A percentile compares a stretch with the other conserved stretches of the same genome.
These are phyloP conservation scores for Gaillardinia entomophila DNA, from an alignment of 805 yeast genomes.

Conservation along the genomic window DNA sequence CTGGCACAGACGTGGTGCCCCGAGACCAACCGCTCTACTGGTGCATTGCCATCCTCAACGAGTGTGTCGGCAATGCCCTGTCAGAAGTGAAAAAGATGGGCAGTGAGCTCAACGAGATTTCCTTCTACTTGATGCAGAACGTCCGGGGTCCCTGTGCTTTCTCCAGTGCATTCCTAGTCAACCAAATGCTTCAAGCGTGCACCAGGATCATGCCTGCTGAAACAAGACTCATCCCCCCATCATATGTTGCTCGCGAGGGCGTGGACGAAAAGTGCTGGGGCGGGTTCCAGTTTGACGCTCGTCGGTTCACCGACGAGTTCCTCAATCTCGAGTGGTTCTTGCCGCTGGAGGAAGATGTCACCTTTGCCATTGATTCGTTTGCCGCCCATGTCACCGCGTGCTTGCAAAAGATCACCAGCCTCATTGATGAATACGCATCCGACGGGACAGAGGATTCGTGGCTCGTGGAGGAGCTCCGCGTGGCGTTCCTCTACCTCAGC, in stretches of 20 bases:
- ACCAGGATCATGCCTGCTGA: constrained; percentile 58
- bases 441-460: constrained; percentile 3
- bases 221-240: constrained; percentile 47
- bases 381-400: constrained; percentile 41
- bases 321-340: constrained; percentile 68
- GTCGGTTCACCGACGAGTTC: constrained; percentile 43
- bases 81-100: constrained; percentile 37
- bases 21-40: constrained; percentile 74
- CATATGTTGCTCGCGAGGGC: constrained; percentile 28
- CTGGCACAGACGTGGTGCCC: constrained; percentile 61
- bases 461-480: constrained; percentile 49
- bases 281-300: constrained; percentile 53
- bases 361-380: constrained; percentile 57
- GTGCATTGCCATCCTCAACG: constrained; percentile 64
- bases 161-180: constrained; percentile 56
- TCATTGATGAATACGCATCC: constrained; percentile 19
- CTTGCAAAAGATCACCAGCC: constrained; percentile 34
- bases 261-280: constrained; percentile 65
- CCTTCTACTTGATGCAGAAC: constrained; percentile 36
- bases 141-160: constrained; percentile 64
- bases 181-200: constrained; percentile 58
- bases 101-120: constrained; percentile 42
- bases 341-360: constrained; percentile 54
- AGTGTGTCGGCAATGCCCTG: constrained; percentile 67
- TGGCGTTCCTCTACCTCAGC: constrained; percentile 51